A percentile compares a stretch with the other conserved stretches of the same genome.
These are phyloP conservation scores for Leccinum ponderosum DNA, from an alignment of 1,284 basidiomycete genomes.

Conservation along the genomic window DNA sequence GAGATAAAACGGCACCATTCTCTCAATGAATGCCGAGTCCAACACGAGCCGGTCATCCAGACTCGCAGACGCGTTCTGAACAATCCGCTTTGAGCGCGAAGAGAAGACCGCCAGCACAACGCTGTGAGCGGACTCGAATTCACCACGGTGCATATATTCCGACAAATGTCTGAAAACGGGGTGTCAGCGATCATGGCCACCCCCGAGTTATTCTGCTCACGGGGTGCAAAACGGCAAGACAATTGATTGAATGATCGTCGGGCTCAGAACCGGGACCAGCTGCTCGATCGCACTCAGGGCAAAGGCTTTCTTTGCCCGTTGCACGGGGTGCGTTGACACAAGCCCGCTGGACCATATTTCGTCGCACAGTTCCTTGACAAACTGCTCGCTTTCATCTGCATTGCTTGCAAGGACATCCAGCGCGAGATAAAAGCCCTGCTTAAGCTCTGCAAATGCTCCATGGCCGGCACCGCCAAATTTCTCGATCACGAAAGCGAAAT, in stretches of 20 bases:
- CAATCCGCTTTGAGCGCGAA: slow-evolving; percentile 46
- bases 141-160: slow-evolving; percentile 59
- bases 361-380: slow-evolving; percentile 43
- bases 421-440: slow-evolving; percentile 69
- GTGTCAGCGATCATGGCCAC: neutral
- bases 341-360: slow-evolving; percentile 25
- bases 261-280: slow-evolving; percentile 56
- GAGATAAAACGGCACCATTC: slow-evolving; percentile 67
- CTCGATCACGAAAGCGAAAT: slow-evolving; percentile 69
- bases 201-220: slow-evolving; percentile 39
- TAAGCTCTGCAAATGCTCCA: slow-evolving; percentile 62
- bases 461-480: slow-evolving; percentile 66
- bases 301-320: slow-evolving; percentile 59
- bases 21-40: slow-evolving; percentile 44
- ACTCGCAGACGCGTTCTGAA: slow-evolving; percentile 6
- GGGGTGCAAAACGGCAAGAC: slow-evolving; percentile 61
- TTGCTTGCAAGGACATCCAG: slow-evolving; percentile 64
- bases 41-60: slow-evolving; percentile 10
- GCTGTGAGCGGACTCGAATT: slow-evolving; percentile 75
- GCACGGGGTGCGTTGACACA: slow-evolving; percentile 19
- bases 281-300: slow-evolving; percentile 69
- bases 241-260: slow-evolving; percentile 46
- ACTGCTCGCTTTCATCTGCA: slow-evolving; percentile 40
- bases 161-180: slow-evolving; percentile 48
- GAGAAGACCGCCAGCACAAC: slow-evolving; percentile 70